Base-by-base conservation (phyloP, 2,329 filamentous ascomycete species). In the Teratosphaeria pseudoeucalypti region DNA sequence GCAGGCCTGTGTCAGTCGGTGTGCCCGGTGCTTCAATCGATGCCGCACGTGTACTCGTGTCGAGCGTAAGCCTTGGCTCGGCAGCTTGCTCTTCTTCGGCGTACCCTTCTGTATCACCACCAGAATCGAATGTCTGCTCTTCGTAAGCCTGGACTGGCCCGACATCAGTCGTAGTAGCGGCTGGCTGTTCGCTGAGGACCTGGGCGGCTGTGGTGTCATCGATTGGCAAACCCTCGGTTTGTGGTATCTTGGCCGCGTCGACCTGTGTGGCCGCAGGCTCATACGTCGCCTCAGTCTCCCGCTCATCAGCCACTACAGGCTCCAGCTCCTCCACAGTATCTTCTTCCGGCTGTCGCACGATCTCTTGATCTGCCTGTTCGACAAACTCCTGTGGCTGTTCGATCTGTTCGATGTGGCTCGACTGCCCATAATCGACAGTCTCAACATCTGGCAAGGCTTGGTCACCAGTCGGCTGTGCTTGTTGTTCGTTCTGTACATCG, bases 1-100 rank as follows among this genome's bases (percentile, higher is more conserved):
- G 72, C 34, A 74, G 61, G 23, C 71, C 71, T 37, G 70, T 72
- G 56, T 72, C 70, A 52, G 72, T 73, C 2, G 71, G 72, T 19
- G 71, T 70, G 12, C 64, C 65, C 34, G 69, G 68, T 10, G 60
- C 65, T 39, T 72, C 70, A 32, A n/a, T 12, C 7, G 29, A 34
- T 6, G 43, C 32, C 16, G 29, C 29, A 12, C 56, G n/a, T 3
- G 34, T 4, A 16, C 37, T 52, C 16, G 62, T 63, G n/a, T 61
- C 58, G 34, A 63, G 34, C 2, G 56, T 29, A 34, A 61, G 26
- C 19, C 39, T 9, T 7, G 57, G 29, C 3, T 59, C 54, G 1
- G 43, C 34, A 39, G 49, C 5, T 9, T 32, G 5, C 29, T 32
- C 56, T 26, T 43, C 58, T 39, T 27, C 23, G 37, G 14, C n/a